These are phyloP conservation scores for Nidularia pulvinata DNA, from an alignment of 768 basidiomycete species.

Conservation along the genomic window DNA sequence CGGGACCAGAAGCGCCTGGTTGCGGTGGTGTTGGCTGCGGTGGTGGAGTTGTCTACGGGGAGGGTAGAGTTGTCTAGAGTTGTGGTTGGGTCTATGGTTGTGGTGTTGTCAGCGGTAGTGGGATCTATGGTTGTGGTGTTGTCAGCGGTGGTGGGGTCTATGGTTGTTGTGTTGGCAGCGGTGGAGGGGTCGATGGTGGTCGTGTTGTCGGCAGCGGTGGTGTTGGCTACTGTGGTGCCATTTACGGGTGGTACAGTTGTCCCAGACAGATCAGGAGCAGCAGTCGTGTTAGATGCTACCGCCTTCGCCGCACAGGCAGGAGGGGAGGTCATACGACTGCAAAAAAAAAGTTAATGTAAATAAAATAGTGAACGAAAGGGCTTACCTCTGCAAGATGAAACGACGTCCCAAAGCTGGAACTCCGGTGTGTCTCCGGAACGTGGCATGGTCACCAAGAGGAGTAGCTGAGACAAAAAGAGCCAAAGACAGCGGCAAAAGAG, in stretches of 20 bases:
- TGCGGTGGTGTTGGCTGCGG: constrained; percentile 4
- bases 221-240: constrained; percentile 13
- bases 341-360: neutral
- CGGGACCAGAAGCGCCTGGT: neutral
- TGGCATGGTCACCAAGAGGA: constrained; percentile 29
- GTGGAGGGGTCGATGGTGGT: constrained; percentile 3
- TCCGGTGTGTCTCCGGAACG: constrained; percentile 26
- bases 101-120: neutral
- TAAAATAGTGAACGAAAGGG: constrained; percentile 1
- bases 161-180: constrained; percentile 8
- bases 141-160: constrained; percentile 1
- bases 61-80: constrained; percentile 2
- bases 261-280: constrained; percentile 11
- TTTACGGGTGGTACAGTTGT: constrained; percentile 16
- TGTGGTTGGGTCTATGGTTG: neutral
- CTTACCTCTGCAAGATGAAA: constrained; percentile 28
- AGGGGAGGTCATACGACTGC: constrained; percentile 28
- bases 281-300: constrained; percentile 11
- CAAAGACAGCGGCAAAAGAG: constrained; percentile 21
- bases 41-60: constrained; percentile 10
- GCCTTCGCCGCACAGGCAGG: constrained; percentile 22
- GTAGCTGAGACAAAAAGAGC: constrained; percentile 23
- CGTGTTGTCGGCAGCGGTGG: neutral
- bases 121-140: constrained; percentile 1
- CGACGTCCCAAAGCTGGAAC: constrained; percentile 21